A percentile compares a stretch with the other conserved stretches of the same genome.
These are phyloP conservation scores for Hypoxylon lienhwacheense DNA, from an alignment of 495 filamentous ascomycete genomes.

Conservation along the genomic window DNA sequence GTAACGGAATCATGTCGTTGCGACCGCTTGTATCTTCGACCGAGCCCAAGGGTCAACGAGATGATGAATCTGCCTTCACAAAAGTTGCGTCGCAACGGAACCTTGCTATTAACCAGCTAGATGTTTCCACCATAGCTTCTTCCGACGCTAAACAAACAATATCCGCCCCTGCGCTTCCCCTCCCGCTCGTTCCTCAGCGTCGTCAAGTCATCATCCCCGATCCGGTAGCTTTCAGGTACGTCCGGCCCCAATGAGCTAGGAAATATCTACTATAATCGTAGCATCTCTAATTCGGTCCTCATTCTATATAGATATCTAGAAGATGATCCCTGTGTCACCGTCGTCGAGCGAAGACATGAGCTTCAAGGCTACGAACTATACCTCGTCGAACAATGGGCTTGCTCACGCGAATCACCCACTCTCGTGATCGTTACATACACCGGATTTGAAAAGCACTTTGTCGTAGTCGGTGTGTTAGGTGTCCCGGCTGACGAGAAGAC, in stretches of 20 bases:
- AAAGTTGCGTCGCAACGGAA: constrained; percentile 17
- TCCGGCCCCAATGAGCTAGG: too few relatives aligned
- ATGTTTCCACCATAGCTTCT: constrained; percentile 15
- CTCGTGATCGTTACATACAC: constrained; percentile 94
- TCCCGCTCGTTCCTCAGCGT: constrained; percentile 32
- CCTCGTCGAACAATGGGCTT: constrained; percentile 97
- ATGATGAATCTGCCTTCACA: constrained; percentile 20
- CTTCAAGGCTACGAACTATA: constrained; percentile 91
- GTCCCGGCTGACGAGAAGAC: constrained; percentile 77
- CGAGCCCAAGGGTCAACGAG: constrained; percentile 28
- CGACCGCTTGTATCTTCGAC: constrained; percentile 34
- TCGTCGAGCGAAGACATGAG: constrained; percentile 67
- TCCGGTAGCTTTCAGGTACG: constrained; percentile 67
- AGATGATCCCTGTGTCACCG: constrained; percentile 75
- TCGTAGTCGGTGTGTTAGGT: constrained; percentile 78
- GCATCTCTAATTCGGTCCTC: constrained; percentile 5
- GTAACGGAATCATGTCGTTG: constrained; percentile 38
- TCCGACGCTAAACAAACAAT: constrained; percentile 19
- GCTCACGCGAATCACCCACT: constrained; percentile 85
- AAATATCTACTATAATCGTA: neutral
- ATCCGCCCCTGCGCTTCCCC: constrained; percentile 3
- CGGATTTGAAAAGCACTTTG: constrained; percentile 74
- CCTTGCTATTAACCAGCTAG: constrained; percentile 9
- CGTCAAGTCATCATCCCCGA: constrained; percentile 69
- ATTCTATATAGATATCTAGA: constrained; percentile 69